Percentiles rank a stretch among this genome's conserved stretches.
These are phyloP conservation scores for Boletus pseudopeckii DNA, from an alignment of 768 basidiomycete genomes.

Conservation along the genomic window DNA sequence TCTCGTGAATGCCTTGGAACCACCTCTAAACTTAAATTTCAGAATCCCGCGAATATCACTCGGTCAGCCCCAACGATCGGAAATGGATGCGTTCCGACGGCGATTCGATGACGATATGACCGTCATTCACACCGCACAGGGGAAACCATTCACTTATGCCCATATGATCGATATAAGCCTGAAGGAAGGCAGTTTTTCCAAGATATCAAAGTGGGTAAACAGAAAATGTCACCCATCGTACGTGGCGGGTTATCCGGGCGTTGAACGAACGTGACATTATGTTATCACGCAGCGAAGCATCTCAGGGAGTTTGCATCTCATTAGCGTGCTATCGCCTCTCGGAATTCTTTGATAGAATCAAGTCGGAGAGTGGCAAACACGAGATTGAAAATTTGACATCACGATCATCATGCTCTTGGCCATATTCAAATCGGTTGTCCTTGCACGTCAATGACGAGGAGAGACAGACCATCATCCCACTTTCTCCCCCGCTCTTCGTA, in stretches of 20 bases:
- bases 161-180: slow-evolving; percentile 30
- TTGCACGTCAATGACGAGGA: slow-evolving; percentile 8
- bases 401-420: slow-evolving; percentile 42
- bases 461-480: slow-evolving; percentile 13
- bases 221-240: slow-evolving; percentile 30
- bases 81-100: not conserved
- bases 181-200: slow-evolving; percentile 24
- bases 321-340: slow-evolving; percentile 42
- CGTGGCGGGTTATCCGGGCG: slow-evolving; percentile 14
- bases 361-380: slow-evolving; percentile 10
- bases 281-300: slow-evolving; percentile 29
- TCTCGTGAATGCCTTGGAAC: slow-evolving; percentile 8
- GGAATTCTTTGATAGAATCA: slow-evolving; percentile 19
- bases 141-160: slow-evolving; percentile 17
- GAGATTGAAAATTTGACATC: slow-evolving; percentile 22
- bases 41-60: slow-evolving; percentile 1
- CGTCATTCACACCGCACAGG: slow-evolving; percentile 17
- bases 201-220: slow-evolving; percentile 38
- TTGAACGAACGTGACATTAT: not conserved
- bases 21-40: slow-evolving; percentile 19
- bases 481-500: slow-evolving; percentile 33
- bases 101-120: slow-evolving; percentile 20
- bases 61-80: not conserved
- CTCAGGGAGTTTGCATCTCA: slow-evolving; percentile 41
- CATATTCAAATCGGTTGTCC: slow-evolving; percentile 26